A percentile compares a stretch with the other conserved stretches of the same genome.
These are phyloP conservation scores for Trametes maxima DNA, from an alignment of 768 basidiomycete genomes.

Conservation along the genomic window DNA sequence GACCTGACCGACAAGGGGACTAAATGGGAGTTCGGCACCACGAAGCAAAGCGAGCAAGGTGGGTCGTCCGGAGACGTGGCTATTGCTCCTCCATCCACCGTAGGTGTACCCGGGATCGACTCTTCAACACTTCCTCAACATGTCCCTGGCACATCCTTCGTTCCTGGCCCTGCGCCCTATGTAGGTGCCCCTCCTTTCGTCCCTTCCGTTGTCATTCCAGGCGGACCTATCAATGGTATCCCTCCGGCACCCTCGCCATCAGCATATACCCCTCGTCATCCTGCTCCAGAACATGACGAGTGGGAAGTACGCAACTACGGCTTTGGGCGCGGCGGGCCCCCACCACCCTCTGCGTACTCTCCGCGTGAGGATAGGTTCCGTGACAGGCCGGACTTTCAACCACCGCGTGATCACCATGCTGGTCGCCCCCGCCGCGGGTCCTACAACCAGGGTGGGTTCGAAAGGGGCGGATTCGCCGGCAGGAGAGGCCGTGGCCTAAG, in stretches of 20 bases:
- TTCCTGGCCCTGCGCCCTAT: constrained; percentile 11
- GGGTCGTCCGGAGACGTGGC: neutral
- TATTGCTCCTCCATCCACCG: neutral
- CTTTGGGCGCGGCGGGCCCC: constrained; percentile 50
- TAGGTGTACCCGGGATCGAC: neutral
- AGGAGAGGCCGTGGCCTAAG: constrained; percentile 29
- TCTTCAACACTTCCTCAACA: neutral
- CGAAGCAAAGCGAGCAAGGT: constrained; percentile 25
- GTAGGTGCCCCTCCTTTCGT: constrained; percentile 10
- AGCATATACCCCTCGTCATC: constrained; percentile 4
- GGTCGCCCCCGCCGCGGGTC: constrained; percentile 40
- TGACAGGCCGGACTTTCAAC: constrained; percentile 31
- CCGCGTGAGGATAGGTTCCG: constrained; percentile 34
- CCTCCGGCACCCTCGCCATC: constrained; percentile 17
- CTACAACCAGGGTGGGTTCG: constrained; percentile 31
- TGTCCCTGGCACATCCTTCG: neutral
- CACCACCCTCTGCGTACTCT: constrained; percentile 33
- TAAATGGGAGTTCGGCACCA: constrained; percentile 65
- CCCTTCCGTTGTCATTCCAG: constrained; percentile 10
- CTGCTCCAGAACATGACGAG: constrained; percentile 31
- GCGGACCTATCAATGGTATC: constrained; percentile 7
- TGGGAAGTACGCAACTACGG: constrained; percentile 65
- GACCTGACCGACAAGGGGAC: constrained; percentile 37
- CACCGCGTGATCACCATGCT: constrained; percentile 23
- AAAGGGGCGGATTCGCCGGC: constrained; percentile 42